Percentiles rank a stretch among this genome's conserved stretches.
phyloP scores from a whole-genome alignment of 2,329 filamentous ascomycete species.

The Verticillium nonalfalfae region DNA sequence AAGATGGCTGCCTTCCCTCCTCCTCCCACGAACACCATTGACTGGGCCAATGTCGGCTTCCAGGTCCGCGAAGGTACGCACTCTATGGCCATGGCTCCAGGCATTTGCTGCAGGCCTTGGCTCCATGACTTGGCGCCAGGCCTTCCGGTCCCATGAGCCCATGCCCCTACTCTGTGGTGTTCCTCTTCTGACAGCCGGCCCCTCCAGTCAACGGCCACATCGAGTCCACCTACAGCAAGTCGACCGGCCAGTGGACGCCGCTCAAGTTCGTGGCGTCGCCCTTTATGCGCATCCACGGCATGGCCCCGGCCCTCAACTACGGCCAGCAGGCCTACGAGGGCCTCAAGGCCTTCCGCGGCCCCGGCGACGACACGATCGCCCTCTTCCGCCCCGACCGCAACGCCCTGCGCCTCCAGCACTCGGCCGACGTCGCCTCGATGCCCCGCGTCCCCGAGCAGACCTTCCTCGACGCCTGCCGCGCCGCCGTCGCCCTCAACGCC shows the following conservation, averaged over 20 bases:
- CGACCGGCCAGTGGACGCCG: conserved; percentile 69
- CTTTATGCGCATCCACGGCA: conserved; percentile 83
- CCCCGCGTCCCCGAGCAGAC: conserved; percentile 70
- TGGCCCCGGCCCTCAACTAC: conserved; percentile 94
- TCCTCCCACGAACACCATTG: conserved; percentile 72
- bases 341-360: conserved; percentile 89
- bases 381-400: conserved; percentile 88
- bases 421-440: conserved; percentile 75
- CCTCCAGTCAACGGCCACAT: conserved; percentile 85
- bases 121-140: not conserved
- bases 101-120: no score
- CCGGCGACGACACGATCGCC: conserved; percentile 62
- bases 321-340: conserved; percentile 97
- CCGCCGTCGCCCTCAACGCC: conserved; percentile 83
- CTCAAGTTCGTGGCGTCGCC: conserved; percentile 78
- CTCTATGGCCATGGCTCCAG: no score
- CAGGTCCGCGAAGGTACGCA: conserved; percentile 74
- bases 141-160: not conserved
- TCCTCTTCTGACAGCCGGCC: not conserved
- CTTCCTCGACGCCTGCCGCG: conserved; percentile 69
- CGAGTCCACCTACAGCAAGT: conserved; percentile 73
- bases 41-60: conserved; percentile 94
- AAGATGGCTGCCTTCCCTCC: conserved; percentile 62
- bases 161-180: not conserved
- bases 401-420: conserved; percentile 77